phyloP scores from a whole-genome alignment of 371 early-diverging fungal species.

The Mycotypha africana region DNA sequence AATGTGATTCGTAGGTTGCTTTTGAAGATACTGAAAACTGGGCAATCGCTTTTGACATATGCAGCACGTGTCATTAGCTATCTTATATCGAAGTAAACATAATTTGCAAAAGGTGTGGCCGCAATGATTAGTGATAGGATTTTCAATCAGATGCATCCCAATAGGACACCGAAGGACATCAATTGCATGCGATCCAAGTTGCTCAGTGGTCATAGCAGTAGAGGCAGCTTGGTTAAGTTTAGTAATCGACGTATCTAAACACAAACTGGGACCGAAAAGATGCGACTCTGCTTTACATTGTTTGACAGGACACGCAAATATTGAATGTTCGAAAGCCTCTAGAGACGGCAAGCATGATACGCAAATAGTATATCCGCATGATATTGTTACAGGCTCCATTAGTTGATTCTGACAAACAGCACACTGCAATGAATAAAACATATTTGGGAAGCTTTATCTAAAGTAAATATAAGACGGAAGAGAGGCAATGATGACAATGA shows the following conservation, averaged over 20 bases:
- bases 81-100: conserved; percentile 37
- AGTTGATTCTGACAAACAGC: no score
- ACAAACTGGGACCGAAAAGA: conserved; percentile 20
- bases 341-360: conserved; percentile 28
- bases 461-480: no score
- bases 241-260: background rate
- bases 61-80: conserved; percentile 12
- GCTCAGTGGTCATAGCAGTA: background rate
- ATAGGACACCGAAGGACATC: conserved; percentile 56
- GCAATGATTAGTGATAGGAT: conserved; percentile 62
- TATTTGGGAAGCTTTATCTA: no score
- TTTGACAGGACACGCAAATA: conserved; percentile 26
- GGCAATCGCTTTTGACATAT: conserved; percentile 22
- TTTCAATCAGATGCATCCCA: conserved; percentile 44
- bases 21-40: conserved; percentile 17
- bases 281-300: conserved; percentile 22
- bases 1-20: conserved; percentile 12
- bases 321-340: no score
- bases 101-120: conserved; percentile 68
- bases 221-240: background rate
- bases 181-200: conserved; percentile 7
- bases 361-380: conserved; percentile 43
- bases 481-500: no score
- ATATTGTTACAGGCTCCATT: no score
- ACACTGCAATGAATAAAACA: no score